Base-by-base conservation (phyloP, 306 rosid species). In the Prunus fruticosa region DNA sequence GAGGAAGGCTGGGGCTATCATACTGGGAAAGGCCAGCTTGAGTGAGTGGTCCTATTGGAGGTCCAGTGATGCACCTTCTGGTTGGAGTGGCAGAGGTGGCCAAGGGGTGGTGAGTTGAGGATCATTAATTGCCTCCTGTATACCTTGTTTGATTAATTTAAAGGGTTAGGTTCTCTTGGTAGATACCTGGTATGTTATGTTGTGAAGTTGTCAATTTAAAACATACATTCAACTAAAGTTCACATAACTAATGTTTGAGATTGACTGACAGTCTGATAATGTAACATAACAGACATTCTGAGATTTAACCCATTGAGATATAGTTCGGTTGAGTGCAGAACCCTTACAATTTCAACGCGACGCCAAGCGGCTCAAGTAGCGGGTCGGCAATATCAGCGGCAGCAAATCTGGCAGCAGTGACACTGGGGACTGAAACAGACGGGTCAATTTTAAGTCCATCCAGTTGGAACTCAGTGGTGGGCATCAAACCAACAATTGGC, bases 321-420 rank as follows among this genome's bases (percentile, higher is more conserved):
- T 11, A 20, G 28, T 20, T 11, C 0, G 28, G 11, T 8, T 22
- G 8, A 53, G 5, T 45, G 78, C 79, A 92, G 97, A 90, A 90
- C 74, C 96, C 97, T 16, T 92, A 88, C 57, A 19, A 57, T 85
- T 63, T 12, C 34, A 10, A 0, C 11, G 69, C 71, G 3, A 20
- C 14, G 25, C 78, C 97, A 25, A 88, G 97, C 18, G 90, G 91
- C 1, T 92, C 96, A 7, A 92, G 97, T 72, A 84, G 62, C 77
- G 96, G 93, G n/a, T 49, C 93, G 0, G 89, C 93, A 5, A 84
- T 92, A 38, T 81, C 93, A 9, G 92, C 87, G 50, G 93, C 93
- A 6, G 76, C 92, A 13, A 88, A 92, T 69, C 67, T 92, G 90
- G 93, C 71, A 41, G 38, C 91, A 30, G 83, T 87, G 69, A 82